phyloP scores from a whole-genome alignment of 306 rosid genomes.

The Betula pendula region DNA sequence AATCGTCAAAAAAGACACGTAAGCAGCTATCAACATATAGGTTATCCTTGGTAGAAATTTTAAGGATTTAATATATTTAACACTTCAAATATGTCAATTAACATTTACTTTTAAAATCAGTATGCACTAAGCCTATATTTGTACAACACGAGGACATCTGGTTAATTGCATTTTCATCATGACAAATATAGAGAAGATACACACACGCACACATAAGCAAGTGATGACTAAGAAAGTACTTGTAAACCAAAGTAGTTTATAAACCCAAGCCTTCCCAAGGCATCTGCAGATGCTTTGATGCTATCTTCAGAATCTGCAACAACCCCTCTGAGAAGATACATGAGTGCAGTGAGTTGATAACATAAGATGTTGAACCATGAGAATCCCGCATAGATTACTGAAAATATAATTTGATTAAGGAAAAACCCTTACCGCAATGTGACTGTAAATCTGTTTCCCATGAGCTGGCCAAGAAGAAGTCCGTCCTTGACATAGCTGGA shows the following conservation, averaged over 20 bases:
- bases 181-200: constrained; percentile 23
- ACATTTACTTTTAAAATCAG: background rate
- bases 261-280: constrained; percentile 81
- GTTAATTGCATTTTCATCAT: constrained; percentile 1
- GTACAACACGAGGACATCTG: background rate
- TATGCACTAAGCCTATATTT: background rate
- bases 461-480: constrained; percentile 90
- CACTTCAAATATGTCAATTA: constrained; percentile 3
- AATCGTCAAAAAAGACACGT: no score
- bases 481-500: constrained; percentile 81
- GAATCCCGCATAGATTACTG: constrained; percentile 4
- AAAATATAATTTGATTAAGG: constrained; percentile 8
- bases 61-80: background rate
- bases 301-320: constrained; percentile 85
- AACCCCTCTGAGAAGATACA: constrained; percentile 74
- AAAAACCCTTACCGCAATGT: constrained; percentile 70
- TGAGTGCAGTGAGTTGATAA: constrained; percentile 28
- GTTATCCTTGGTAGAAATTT: background rate
- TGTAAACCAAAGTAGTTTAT: constrained; percentile 97
- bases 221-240: constrained; percentile 47
- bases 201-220: constrained; percentile 5
- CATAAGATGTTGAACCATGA: constrained; percentile 15
- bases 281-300: constrained; percentile 76
- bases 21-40: no score
- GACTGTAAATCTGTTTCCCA: constrained; percentile 83